These are phyloP conservation scores for Paramyrothecium roridum DNA, from an alignment of 2,329 filamentous ascomycete species.

Conservation along the genomic window DNA sequence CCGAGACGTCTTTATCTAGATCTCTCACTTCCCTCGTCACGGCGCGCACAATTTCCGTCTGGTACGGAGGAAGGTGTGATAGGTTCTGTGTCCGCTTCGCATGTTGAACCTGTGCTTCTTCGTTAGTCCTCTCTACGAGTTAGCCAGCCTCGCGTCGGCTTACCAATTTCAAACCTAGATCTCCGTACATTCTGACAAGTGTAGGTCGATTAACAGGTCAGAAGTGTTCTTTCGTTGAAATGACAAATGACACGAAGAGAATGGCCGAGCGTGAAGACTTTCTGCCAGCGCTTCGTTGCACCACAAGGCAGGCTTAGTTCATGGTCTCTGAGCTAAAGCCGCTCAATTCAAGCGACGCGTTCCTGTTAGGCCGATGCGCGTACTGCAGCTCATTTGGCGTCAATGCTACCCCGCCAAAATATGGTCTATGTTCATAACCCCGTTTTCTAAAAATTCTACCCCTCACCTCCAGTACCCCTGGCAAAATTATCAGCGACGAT, in stretches of 20 bases:
- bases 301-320: too few species aligned
- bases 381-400: not conserved
- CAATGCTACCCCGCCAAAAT: conserved; percentile 20
- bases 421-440: conserved; percentile 17
- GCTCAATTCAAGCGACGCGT: too few species aligned
- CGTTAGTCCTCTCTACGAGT: conserved; percentile 1
- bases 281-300: too few species aligned
- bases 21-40: conserved; percentile 91
- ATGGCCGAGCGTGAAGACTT: too few species aligned
- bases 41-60: conserved; percentile 83
- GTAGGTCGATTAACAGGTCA: not conserved
- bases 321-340: too few species aligned
- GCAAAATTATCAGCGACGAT: not conserved
- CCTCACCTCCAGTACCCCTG: conserved; percentile 9
- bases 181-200: conserved; percentile 71
- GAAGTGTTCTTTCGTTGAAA: too few species aligned
- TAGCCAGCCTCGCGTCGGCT: conserved; percentile 1
- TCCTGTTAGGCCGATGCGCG: too few species aligned
- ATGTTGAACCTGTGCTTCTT: conserved; percentile 70
- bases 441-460: conserved; percentile 12
- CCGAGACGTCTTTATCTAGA: conserved; percentile 79
- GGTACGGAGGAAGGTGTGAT: conserved; percentile 82
- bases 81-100: conserved; percentile 92
- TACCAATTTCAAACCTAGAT: conserved; percentile 82
- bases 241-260: too few species aligned